Evolutionary conservation across 2,329 filamentous ascomycete species (phyloP).

Genomic region (Colletotrichum sp.): DNA sequence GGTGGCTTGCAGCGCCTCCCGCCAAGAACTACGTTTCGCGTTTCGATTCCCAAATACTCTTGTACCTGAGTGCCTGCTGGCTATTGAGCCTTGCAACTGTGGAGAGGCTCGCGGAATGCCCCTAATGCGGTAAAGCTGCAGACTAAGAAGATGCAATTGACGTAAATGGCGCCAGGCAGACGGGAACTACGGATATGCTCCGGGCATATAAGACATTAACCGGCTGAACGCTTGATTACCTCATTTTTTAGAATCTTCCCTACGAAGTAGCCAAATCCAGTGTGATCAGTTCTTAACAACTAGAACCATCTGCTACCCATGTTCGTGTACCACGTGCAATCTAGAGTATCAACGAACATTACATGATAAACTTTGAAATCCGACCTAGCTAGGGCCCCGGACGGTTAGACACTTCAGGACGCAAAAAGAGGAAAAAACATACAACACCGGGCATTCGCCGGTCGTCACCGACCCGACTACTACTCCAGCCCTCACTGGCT

Average conservation of each 20-base stretch:
- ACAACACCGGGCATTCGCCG: neutral
- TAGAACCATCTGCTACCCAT: neutral
- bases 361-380: too few relatives aligned
- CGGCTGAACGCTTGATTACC: neutral
- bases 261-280: neutral
- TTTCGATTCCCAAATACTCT: neutral
- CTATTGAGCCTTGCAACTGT: neutral
- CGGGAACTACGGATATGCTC: neutral
- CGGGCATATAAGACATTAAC: neutral
- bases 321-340: too few relatives aligned
- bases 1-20: neutral
- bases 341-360: too few relatives aligned
- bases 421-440: neutral
- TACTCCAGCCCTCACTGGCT: neutral
- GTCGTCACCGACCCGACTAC: neutral
- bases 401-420: too few relatives aligned
- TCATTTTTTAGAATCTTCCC: neutral
- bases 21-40: neutral
- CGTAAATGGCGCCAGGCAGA: neutral
- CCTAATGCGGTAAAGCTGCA: neutral
- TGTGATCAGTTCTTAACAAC: neutral
- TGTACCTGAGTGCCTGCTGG: neutral
- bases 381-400: too few relatives aligned
- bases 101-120: neutral
- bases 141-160: neutral